Evolutionary conservation across 2,329 filamentous ascomycete species (phyloP), one percentile per base, ranked within the genome.

Genomic region (Aspergillus latus): DNA sequence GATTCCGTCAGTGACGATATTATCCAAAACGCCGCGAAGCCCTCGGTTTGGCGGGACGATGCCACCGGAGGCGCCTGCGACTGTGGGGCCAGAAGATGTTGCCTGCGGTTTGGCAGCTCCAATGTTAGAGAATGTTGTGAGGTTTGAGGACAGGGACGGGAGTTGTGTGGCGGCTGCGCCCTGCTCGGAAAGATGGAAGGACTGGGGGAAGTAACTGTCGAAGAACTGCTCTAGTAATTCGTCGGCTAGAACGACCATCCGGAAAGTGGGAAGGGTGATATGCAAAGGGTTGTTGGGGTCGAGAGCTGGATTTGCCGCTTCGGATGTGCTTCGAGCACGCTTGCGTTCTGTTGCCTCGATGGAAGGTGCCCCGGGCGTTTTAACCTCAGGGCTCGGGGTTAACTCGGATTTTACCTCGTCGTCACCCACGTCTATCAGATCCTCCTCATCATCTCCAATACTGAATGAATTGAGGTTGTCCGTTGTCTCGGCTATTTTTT

Each of bases 1-100:
- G 87, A 97, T 97, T 42, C 94, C 94, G 70, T 99, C 94, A 1
- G 89, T 96, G 62, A 97, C 94, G 66, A 99, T 97, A 66, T 96
- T 96, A 76, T 99, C 94, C 39, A 99, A 80, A 57, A 99, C 94
- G 16, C 94, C 94, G 42, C 94, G 84, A 1, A 99, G 82, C 21
- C 94, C 91, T 62, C 92, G 88, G 15, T 82, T 82, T 1, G 84
- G 81, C 45, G 80, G 85, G 34, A 84, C 80, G 67, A 87, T 80
- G 59, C 87, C 82, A 39, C 83, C 81, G 0, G 81, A 78, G n/a
- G 76, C 78, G 5, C 80, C 78, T 2, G 76, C 76, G 65, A 78
- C 66, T 55, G 80, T 62, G 26, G 75, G 69, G 3, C 69, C 71
- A 2, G 72, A 68, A 59, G 73, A 67, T 40, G 72, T 63, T 45